phyloP scores from a whole-genome alignment of 2,329 filamentous ascomycete species.

The Aureobasidium vineae region DNA sequence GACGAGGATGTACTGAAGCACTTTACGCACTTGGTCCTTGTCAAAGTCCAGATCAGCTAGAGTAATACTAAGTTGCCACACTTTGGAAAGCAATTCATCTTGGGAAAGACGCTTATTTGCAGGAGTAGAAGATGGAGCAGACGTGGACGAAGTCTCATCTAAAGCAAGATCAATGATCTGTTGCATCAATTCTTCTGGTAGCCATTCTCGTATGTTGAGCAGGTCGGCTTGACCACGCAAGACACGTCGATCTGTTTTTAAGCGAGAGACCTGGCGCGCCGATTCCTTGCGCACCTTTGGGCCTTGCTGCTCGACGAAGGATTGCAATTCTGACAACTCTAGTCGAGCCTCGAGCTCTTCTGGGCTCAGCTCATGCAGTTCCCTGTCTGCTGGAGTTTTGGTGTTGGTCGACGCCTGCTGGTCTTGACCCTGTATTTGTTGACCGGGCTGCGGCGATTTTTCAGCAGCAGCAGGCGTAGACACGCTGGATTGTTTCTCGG shows the following conservation, averaged over 20 bases:
- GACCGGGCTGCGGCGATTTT: conserved; percentile 2
- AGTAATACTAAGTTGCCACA: conserved; percentile 81
- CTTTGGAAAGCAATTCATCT: conserved; percentile 72
- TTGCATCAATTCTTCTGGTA: conserved; percentile 74
- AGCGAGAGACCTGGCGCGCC: conserved; percentile 68
- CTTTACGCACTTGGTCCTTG: conserved; percentile 59
- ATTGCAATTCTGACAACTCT: conserved; percentile 85
- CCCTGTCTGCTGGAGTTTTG: conserved; percentile 30
- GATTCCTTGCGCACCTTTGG: conserved; percentile 77
- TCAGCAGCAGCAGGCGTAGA: conserved; percentile 14
- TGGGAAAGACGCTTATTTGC: conserved; percentile 49
- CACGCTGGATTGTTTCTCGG: conserved; percentile 35
- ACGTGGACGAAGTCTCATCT: conserved; percentile 56
- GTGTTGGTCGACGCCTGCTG: background rate
- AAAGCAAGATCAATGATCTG: conserved; percentile 71
- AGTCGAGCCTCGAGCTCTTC: conserved; percentile 89
- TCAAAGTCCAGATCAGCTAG: conserved; percentile 69
- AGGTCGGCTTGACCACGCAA: conserved; percentile 74
- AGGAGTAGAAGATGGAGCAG: conserved; percentile 31
- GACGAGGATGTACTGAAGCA: conserved; percentile 64
- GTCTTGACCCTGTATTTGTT: background rate
- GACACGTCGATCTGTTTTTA: conserved; percentile 82
- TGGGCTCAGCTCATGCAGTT: conserved; percentile 62
- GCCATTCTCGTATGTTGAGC: conserved; percentile 72
- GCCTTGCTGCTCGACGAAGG: conserved; percentile 80